Conservation (phyloP, 257 asterid species). For the Solanum arcanum region DNA sequence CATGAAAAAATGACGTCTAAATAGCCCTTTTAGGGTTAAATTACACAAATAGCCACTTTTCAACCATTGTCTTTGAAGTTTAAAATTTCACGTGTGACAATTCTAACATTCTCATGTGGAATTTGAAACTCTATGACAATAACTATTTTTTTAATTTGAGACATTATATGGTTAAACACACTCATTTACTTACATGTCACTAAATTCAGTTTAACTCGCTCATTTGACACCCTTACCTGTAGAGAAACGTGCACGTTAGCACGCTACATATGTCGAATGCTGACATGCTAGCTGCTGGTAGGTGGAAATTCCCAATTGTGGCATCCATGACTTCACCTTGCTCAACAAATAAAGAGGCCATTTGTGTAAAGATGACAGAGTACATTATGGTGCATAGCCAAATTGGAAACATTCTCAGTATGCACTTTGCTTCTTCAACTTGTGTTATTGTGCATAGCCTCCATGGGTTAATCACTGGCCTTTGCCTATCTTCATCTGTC, state of each 20-base stretch:
- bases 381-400: constrained; percentile 79
- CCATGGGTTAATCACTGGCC: constrained; percentile 28
- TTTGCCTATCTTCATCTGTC: constrained; percentile 23
- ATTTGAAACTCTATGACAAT: neutral
- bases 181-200: neutral
- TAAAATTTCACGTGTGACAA: neutral
- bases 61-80: neutral
- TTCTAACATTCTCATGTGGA: neutral
- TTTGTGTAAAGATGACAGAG: constrained; percentile 70
- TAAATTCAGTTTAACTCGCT: neutral
- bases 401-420: constrained; percentile 53
- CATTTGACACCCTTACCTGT: constrained; percentile 3
- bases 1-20: neutral
- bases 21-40: neutral
- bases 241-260: constrained; percentile 46
- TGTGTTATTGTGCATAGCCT: constrained; percentile 67
- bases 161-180: neutral
- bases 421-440: constrained; percentile 76
- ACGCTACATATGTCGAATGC: constrained; percentile 66
- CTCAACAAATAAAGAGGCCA: constrained; percentile 79
- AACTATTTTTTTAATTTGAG: neutral
- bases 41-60: neutral
- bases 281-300: constrained; percentile 86
- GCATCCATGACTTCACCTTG: constrained; percentile 60
- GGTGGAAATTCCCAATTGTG: constrained; percentile 26